Percentiles rank a stretch among this genome's conserved stretches.
These are phyloP conservation scores for Annulohypoxylon nitens DNA, from an alignment of 495 filamentous ascomycete species.

Conservation along the genomic window DNA sequence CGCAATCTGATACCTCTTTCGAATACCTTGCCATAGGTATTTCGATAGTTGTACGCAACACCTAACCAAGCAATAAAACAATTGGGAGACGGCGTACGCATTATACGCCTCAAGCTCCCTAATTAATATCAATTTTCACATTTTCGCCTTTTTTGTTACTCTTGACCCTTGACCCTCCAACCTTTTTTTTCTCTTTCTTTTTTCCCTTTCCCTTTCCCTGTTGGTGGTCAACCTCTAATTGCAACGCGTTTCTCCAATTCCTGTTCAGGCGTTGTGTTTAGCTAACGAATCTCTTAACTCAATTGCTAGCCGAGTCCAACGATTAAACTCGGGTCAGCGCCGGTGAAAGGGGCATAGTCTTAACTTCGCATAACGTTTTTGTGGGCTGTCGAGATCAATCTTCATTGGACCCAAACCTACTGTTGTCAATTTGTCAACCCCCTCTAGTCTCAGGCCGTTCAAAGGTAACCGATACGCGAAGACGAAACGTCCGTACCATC, in stretches of 20 bases:
- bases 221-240: slow-evolving; percentile 22
- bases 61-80: slow-evolving; percentile 4
- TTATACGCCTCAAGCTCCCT: slow-evolving; percentile 33
- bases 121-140: neutral
- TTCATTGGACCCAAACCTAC: slow-evolving; percentile 34
- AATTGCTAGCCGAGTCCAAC: slow-evolving; percentile 25
- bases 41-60: slow-evolving; percentile 1
- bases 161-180: slow-evolving; percentile 4
- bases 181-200: slow-evolving; percentile 6
- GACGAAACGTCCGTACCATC: slow-evolving; percentile 30
- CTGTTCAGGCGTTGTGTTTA: slow-evolving; percentile 36
- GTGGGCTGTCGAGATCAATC: slow-evolving; percentile 24
- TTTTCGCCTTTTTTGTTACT: neutral
- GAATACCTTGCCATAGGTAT: neutral
- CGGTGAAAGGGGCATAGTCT: slow-evolving; percentile 29
- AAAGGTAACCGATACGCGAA: slow-evolving; percentile 20
- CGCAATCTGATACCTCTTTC: slow-evolving; percentile 14
- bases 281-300: slow-evolving; percentile 29
- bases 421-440: slow-evolving; percentile 34
- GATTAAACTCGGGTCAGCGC: slow-evolving; percentile 36
- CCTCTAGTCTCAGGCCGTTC: slow-evolving; percentile 19
- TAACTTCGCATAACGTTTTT: slow-evolving; percentile 20
- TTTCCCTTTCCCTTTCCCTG: slow-evolving; percentile 4
- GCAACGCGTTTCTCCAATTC: slow-evolving; percentile 35
- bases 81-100: slow-evolving; percentile 34